These are phyloP conservation scores for Schwanniomyces vanrijiae DNA, from an alignment of 805 yeast genomes.

Conservation along the genomic window DNA sequence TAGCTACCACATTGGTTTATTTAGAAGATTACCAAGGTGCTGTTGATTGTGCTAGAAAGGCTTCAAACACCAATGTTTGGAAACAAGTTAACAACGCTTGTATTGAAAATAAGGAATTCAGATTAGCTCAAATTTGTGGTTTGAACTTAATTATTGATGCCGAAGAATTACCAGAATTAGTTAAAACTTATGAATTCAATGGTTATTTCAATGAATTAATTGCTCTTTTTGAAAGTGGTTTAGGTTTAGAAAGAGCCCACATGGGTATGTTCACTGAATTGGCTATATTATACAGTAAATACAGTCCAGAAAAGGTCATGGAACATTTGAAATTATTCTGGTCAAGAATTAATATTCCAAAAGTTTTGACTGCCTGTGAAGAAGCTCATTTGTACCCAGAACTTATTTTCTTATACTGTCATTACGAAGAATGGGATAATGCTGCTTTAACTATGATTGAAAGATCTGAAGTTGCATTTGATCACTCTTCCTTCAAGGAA, in stretches of 20 bases:
- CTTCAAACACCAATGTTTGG: conserved; percentile 92
- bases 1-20: conserved; percentile 95
- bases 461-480: conserved; percentile 88
- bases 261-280: conserved; percentile 99
- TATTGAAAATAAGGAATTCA: conserved; percentile 90
- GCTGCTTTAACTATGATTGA: conserved; percentile 97
- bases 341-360: conserved; percentile 97
- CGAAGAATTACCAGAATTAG: conserved; percentile 91
- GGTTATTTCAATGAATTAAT: conserved; percentile 93
- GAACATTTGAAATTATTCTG: conserved; percentile 97
- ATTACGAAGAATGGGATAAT: conserved; percentile 99
- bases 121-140: conserved; percentile 98
- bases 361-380: conserved; percentile 92
- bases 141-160: conserved; percentile 96
- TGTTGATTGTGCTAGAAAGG: conserved; percentile 98
- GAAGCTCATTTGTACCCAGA: conserved; percentile 95
- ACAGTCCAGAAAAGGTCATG: conserved; percentile 85
- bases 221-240: conserved; percentile 90
- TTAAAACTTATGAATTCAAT: conserved; percentile 77
- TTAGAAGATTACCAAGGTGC: conserved; percentile 93
- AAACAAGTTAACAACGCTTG: conserved; percentile 97
- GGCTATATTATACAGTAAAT: conserved; percentile 87
- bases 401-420: conserved; percentile 92
- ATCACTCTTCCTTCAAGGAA: conserved; percentile 92
- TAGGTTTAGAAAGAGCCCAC: conserved; percentile 96